Percentiles rank a stretch among this genome's conserved stretches.
Conservation (phyloP, 306 rosid genomes). For the Castanea sativa region DNA sequence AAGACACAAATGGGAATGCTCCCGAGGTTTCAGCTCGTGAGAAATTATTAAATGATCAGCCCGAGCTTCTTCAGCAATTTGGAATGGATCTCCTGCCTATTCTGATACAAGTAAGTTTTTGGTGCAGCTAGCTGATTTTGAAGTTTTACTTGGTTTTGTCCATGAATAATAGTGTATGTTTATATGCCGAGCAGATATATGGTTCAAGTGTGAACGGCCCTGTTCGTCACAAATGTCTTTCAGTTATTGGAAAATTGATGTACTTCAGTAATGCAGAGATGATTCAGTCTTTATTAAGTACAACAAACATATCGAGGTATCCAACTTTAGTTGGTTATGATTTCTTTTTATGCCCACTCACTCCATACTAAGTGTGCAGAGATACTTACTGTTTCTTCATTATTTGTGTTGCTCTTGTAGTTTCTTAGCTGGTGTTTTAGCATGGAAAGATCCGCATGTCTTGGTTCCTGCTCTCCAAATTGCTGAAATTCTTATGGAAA, state of each 20-base stretch:
- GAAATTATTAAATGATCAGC: conserved; percentile 86
- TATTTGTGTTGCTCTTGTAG: conserved; percentile 39
- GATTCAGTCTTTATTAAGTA: conserved; percentile 78
- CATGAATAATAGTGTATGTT: conserved; percentile 11
- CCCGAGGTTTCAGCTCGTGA: conserved; percentile 85
- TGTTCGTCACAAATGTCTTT: conserved; percentile 92
- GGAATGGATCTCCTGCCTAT: conserved; percentile 94
- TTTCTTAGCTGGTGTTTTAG: conserved; percentile 93
- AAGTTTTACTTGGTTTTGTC: conserved; percentile 4
- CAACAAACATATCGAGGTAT: conserved; percentile 92
- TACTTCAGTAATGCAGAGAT: conserved; percentile 93
- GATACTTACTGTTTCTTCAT: conserved; percentile 21
- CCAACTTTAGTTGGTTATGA: conserved; percentile 9
- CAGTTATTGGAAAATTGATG: conserved; percentile 92
- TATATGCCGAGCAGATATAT: conserved; percentile 62
- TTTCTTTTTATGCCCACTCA: conserved; percentile 17
- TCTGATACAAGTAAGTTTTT: conserved; percentile 66
- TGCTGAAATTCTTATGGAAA: conserved; percentile 96
- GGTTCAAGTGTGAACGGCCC: conserved; percentile 98
- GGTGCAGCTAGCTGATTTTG: conserved; percentile 10
- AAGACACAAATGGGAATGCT: conserved; percentile 61
- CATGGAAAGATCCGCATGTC: conserved; percentile 97
- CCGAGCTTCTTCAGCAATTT: conserved; percentile 88
- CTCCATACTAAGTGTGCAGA: neutral
- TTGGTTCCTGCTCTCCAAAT: conserved; percentile 92